Evolutionary conservation across 441 rosid species (phyloP), one percentile per base, ranked within the genome.

Genomic region (Croton laevigatus): DNA sequence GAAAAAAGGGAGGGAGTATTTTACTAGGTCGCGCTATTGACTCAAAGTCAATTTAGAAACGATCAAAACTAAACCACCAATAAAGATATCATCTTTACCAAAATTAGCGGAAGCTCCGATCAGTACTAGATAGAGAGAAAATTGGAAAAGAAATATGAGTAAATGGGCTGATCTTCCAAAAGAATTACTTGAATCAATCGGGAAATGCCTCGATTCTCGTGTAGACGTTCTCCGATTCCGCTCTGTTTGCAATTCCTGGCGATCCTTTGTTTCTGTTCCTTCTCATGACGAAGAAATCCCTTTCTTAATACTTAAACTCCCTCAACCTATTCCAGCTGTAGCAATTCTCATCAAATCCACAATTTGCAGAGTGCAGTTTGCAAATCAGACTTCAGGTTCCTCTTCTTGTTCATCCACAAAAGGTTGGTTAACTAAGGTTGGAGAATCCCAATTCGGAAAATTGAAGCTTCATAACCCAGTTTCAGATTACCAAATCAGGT

Each of bases 191-290:
- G 73, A 74, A 60, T 63, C 68, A 17, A 84, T 88, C 65, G 73
- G 81, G 19, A 78, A 80, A 59, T 70, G 65, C 69, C 66, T 86
- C 4, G 82, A 77, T 42, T 80, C 81, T 22, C 75, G 81, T 49
- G 60, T 82, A 40, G 94, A 91, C 46, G 53, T 83, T 59, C 51
- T 71, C 44, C 90, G 85, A 2, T 81, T 88, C 73, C n/a, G n/a
- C n/a, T n/a, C n/a, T n/a, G 83, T 88, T 9, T 91, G 97, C 60
- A 76, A 84, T 23, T 76, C 87, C 42, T 91, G 96, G 97, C 82
- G 89, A 17, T 83, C 82, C 72, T 71, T 75, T 5, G 71, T 69
- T 55, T 59, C 82, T 5, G 16, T 40, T 40, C 67, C 66, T 10
- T 52, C 58, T 34, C 67, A 61, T 13, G 49, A 37, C 3, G 16